These are phyloP conservation scores for Linnemannia zychae DNA, from an alignment of 192 early-diverging fungal species.

Conservation along the genomic window DNA sequence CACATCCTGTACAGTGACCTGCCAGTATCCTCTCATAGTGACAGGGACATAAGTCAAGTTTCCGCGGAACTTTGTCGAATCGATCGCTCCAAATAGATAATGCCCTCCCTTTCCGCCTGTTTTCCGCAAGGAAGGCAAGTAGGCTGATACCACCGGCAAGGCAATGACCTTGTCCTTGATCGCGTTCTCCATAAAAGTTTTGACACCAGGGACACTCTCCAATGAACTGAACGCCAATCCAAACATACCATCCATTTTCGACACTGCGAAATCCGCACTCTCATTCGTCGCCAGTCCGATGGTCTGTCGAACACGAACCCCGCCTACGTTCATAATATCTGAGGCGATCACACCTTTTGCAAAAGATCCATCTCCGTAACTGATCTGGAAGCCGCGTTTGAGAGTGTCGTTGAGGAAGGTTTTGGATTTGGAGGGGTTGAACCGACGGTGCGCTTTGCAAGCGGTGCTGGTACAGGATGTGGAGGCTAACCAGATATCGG, in stretches of 20 bases:
- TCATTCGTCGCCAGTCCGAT: constrained; percentile 70
- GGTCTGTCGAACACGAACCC: constrained; percentile 65
- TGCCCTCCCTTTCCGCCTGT: constrained; percentile 55
- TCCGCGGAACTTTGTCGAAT: constrained; percentile 57
- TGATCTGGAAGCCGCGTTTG: constrained; percentile 66
- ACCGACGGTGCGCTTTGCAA: constrained; percentile 61
- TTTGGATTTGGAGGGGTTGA: constrained; percentile 63
- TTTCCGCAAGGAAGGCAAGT: constrained; percentile 58
- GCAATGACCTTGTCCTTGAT: constrained; percentile 61
- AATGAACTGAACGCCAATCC: constrained; percentile 69
- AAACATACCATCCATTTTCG: constrained; percentile 69
- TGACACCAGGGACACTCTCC: constrained; percentile 39
- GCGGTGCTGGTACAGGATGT: constrained; percentile 50
- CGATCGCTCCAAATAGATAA: constrained; percentile 67
- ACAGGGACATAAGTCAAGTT: constrained; percentile 65
- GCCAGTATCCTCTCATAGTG: constrained; percentile 65
- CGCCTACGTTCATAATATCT: constrained; percentile 72
- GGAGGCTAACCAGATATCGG: constrained; percentile 69
- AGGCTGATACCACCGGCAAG: constrained; percentile 70
- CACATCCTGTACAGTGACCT: constrained; percentile 60
- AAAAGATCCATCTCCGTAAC: constrained; percentile 71
- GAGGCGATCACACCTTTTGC: constrained; percentile 39
- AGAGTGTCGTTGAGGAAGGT: constrained; percentile 68
- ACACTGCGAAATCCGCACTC: constrained; percentile 61
- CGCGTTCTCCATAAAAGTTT: constrained; percentile 66